Conservation (phyloP, 176 grass and related monocot genomes). For the Dactylis glomerata region DNA sequence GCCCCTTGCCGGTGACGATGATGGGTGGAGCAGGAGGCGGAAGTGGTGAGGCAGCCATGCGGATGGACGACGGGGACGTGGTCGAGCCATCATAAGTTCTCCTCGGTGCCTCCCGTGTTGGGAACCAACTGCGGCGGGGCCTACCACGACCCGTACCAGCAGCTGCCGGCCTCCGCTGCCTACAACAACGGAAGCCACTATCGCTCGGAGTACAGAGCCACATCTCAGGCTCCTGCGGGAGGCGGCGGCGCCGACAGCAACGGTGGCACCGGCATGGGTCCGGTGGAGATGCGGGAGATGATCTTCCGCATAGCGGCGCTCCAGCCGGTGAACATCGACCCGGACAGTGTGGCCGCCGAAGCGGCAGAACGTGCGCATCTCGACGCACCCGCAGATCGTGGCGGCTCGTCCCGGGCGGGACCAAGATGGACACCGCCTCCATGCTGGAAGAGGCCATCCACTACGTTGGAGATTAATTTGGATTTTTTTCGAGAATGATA, state of each 20-base stretch:
- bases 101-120: not conserved
- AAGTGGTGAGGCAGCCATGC: too few relatives aligned
- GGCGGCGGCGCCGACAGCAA: not conserved
- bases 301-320: constrained; percentile 90
- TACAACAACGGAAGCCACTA: constrained; percentile 15
- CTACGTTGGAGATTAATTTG: too few relatives aligned
- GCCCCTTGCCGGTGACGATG: too few relatives aligned
- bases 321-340: constrained; percentile 89
- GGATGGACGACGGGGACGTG: too few relatives aligned
- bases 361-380: constrained; percentile 87
- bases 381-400: constrained; percentile 95
- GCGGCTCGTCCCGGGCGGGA: constrained; percentile 84
- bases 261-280: not conserved
- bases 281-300: constrained; percentile 77
- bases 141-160: too few relatives aligned
- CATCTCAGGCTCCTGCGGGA: not conserved
- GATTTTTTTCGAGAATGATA: too few relatives aligned
- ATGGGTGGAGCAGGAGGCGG: too few relatives aligned
- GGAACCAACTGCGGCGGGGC: too few relatives aligned
- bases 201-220: constrained; percentile 13
- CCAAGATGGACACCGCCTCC: constrained; percentile 97
- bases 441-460: constrained; percentile 99
- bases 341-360: constrained; percentile 75
- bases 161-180: not conserved
- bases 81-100: too few relatives aligned